These are phyloP conservation scores for Penicillium goetzii DNA, from an alignment of 495 filamentous ascomycete genomes.

Conservation along the genomic window DNA sequence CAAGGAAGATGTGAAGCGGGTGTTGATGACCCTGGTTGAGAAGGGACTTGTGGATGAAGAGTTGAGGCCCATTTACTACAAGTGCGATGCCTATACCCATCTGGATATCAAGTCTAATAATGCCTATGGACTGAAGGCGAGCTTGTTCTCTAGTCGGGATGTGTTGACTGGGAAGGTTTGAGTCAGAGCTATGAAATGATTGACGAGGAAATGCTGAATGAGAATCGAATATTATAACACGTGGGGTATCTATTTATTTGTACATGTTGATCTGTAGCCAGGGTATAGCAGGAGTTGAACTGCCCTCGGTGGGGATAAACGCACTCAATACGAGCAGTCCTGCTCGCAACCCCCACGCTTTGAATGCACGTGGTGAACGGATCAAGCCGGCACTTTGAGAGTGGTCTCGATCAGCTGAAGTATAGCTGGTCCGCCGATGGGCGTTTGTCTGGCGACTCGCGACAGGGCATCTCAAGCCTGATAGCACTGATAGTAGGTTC, in stretches of 20 bases:
- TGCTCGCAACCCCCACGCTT: background rate
- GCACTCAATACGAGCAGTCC: background rate
- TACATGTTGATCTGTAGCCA: background rate
- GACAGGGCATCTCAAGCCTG: background rate
- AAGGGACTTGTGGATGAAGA: slow-evolving; percentile 58
- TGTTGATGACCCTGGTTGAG: slow-evolving; percentile 60
- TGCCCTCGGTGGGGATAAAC: too few species aligned
- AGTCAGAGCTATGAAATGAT: slow-evolving; percentile 7
- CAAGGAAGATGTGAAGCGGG: slow-evolving; percentile 65
- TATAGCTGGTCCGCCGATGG: background rate
- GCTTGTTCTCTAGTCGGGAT: slow-evolving; percentile 51
- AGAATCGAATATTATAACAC: background rate
- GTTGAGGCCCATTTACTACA: slow-evolving; percentile 70
- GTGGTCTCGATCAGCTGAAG: background rate
- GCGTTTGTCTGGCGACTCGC: background rate
- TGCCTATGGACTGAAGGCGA: slow-evolving; percentile 66
- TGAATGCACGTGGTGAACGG: background rate
- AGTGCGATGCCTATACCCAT: slow-evolving; percentile 78
- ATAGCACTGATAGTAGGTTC: background rate
- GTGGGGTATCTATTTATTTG: slow-evolving; percentile 21
- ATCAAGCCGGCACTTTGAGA: background rate
- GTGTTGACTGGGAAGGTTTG: slow-evolving; percentile 37
- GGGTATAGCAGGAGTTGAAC: background rate
- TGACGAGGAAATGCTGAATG: slow-evolving; percentile 16
- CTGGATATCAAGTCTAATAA: slow-evolving; percentile 69